Base-by-base conservation (phyloP, 345 rosid species). In the Luvunga scandens region DNA sequence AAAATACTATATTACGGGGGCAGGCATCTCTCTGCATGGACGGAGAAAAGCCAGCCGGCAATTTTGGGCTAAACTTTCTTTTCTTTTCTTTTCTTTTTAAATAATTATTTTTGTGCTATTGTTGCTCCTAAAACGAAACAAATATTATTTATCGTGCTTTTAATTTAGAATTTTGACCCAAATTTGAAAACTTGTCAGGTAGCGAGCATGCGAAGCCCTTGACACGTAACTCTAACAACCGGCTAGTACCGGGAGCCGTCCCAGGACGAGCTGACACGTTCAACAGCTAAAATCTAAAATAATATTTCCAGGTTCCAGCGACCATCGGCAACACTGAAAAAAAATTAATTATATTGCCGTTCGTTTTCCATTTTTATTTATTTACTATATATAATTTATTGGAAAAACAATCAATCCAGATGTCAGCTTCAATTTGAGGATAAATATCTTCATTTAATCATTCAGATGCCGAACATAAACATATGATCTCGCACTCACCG, bases 181-280 rank as follows among this genome's bases (percentile, higher is more conserved):
- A 0, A 4, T 55, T 53, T 33, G 22, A 71, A 31, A 10, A 53
- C 31, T 31, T 71, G 61, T 71, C 61, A 31, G 34, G 25, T 25
- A n/a, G 19, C 4, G 4, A 1, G 0, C 1, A 9, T 27, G 9
- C 10, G 13, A 24, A 30, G 24, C 7, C 9, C n/a, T 39, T 38
- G 39, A 62, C 77, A 74, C 77, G 69, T 42, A 55, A 27, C 10
- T 19, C 9, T 4, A 36, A 14, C 38, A 4, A 83, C 86, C 72
- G 79, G 81, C 81, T 63, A 48, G 71, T 5, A 42, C 72, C 72
- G 12, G 74, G 76, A 55, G 75, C 75, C 57, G 73, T 78, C 69
- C 75, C 10, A 9, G 79, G 53, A 78, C 62, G 48, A 27, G 82
- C 62, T 30, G 82, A 78, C 88, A 80, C 70, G 77, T 77, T 80